Conservation (phyloP, 371 early-diverging fungal genomes). For the Mortierella sp. region DNA sequence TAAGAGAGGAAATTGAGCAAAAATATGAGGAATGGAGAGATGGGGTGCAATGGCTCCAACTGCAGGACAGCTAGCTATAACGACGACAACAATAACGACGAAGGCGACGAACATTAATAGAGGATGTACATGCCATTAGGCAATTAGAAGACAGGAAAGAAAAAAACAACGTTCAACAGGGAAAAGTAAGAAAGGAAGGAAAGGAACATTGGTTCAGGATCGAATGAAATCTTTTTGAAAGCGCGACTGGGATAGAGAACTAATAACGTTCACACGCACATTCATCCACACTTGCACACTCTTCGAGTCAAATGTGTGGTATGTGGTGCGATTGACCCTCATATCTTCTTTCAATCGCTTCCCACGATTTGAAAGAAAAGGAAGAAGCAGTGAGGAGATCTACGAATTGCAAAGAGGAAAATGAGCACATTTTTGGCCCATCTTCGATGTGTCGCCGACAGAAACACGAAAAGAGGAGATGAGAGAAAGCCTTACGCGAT, state of each 20-base stretch:
- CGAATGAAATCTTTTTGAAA: neutral
- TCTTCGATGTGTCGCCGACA: neutral
- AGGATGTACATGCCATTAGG: neutral
- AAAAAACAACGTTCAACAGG: neutral
- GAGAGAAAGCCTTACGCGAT: neutral
- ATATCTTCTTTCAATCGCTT: neutral
- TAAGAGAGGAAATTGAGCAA: neutral
- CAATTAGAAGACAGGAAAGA: neutral
- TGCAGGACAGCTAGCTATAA: neutral
- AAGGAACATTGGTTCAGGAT: neutral
- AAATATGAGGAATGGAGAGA: neutral
- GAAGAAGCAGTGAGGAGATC: neutral
- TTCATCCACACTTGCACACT: neutral
- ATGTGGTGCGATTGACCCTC: neutral
- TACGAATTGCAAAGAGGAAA: neutral
- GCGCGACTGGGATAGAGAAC: neutral
- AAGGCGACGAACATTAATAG: neutral
- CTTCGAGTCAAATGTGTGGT: neutral
- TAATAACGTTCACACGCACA: neutral
- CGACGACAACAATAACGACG: neutral
- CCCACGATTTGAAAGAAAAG: neutral
- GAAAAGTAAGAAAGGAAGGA: neutral
- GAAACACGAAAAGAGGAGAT: neutral
- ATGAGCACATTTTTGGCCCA: neutral
- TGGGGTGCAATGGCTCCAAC: neutral